Base-by-base conservation (phyloP, 257 asterid species). In the Ajuga chamaepitys region DNA sequence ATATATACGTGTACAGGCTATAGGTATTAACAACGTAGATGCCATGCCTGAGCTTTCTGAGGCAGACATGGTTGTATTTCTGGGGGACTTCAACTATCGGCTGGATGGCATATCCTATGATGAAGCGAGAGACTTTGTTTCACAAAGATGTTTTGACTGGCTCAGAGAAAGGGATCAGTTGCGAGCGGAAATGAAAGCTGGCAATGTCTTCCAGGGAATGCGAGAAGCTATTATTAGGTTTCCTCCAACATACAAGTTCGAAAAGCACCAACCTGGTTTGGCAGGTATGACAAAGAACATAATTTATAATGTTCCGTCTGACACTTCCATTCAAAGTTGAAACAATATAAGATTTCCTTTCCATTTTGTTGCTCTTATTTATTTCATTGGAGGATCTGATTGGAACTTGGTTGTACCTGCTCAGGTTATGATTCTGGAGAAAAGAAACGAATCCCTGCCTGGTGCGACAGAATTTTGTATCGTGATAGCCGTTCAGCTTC, bases 361-460 rank as follows among this genome's bases (percentile, higher is more conserved):
- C 64, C 57, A 24, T 16, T 52, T 10, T 60, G 30, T 37, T 52
- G 41, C 14, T 69, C 24, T 42, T 17, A 26, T 66, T 21, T 46
- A 35, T 59, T 47, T 63, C 14, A 48, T 53, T 26, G 59, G 18
- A 52, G 50, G 66, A 46, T 78, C 56, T 72, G 50, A 75, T 56
- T 34, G 53, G 18, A 35, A 60, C 58, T 66, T 64, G 66, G 13
- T 68, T 60, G 44, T 74, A 59, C 61, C 62, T 65, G 38, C 77
- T 8, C 64, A 93, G 99, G 99, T 35, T 94, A 94, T 74, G 97
- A 94, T 82, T 94, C 97, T 75, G 97, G 99, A 55, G 99, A 94
- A 82, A 94, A 94, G 83, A 94, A 94, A 78, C 90, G 99, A 18
- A 88, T 85, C 73, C 99, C 99, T 67, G 99, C 99, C 40, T 94